Percentiles rank a stretch among this genome's conserved stretches.
Evolutionary conservation across 2,329 filamentous ascomycete species (phyloP).

Genomic region (Neofusicoccum laricinum): DNA sequence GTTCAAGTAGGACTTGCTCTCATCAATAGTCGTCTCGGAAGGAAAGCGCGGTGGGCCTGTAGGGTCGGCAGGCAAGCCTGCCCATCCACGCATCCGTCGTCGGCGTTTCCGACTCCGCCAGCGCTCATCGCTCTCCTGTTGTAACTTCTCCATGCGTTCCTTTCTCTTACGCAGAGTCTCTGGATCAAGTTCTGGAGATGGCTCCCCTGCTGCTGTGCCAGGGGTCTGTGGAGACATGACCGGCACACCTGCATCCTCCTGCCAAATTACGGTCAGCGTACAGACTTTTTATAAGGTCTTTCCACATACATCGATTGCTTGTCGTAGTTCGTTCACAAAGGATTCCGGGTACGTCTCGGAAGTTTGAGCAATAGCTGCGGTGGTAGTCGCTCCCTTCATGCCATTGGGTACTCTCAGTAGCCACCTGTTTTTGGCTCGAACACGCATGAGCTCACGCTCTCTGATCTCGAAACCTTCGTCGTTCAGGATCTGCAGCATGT

Average conservation of each 20-base stretch:
- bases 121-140: slow-evolving; percentile 59
- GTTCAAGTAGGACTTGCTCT: slow-evolving; percentile 67
- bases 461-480: slow-evolving; percentile 73
- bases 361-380: background rate
- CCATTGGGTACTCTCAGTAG: slow-evolving; percentile 61
- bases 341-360: background rate
- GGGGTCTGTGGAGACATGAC: background rate
- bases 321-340: slow-evolving; percentile 8
- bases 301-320: slow-evolving; percentile 2
- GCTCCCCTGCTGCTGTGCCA: background rate
- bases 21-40: slow-evolving; percentile 78
- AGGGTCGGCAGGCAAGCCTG: slow-evolving; percentile 64
- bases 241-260: background rate
- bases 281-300: background rate
- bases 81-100: slow-evolving; percentile 66
- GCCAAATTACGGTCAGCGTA: background rate
- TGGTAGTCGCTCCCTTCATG: slow-evolving; percentile 40
- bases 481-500: slow-evolving; percentile 63
- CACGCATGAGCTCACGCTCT: slow-evolving; percentile 65
- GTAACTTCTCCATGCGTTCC: slow-evolving; percentile 53
- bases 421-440: slow-evolving; percentile 68
- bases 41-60: slow-evolving; percentile 71
- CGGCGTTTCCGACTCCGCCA: slow-evolving; percentile 65
- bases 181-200: slow-evolving; percentile 37
- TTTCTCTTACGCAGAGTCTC: slow-evolving; percentile 53